Evolutionary conservation across 2,329 filamentous ascomycete species (phyloP).

Genomic region (Lasiodiplodia hormozganensis): DNA sequence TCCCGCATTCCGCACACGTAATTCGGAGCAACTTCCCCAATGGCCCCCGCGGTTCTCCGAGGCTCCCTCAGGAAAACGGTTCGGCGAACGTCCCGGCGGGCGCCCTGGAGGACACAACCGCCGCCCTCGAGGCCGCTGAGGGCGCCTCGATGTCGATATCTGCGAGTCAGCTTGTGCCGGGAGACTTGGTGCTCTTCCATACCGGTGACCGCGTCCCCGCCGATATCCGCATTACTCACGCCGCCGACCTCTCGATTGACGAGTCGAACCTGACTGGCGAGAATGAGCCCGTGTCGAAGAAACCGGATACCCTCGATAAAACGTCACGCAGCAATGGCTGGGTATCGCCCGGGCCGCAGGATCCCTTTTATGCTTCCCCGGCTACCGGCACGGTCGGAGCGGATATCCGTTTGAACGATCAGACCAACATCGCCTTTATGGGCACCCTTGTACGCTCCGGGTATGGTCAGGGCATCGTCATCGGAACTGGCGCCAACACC

Average conservation of each 20-base stretch:
- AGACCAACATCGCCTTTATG: conserved; percentile 97
- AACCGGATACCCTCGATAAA: conserved; percentile 64
- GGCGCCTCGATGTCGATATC: conserved; percentile 83
- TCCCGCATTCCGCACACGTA: conserved; percentile 95
- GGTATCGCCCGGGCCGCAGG: conserved; percentile 50
- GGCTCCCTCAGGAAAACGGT: conserved; percentile 10
- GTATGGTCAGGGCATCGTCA: conserved; percentile 95
- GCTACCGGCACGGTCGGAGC: conserved; percentile 66
- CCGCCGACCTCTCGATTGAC: conserved; percentile 90
- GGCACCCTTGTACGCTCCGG: conserved; percentile 94
- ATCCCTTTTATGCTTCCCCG: conserved; percentile 65
- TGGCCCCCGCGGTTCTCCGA: conserved; percentile 1
- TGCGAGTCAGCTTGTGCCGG: conserved; percentile 85
- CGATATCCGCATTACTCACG: conserved; percentile 91
- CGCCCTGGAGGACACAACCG: conserved; percentile 59
- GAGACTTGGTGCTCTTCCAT: conserved; percentile 91
- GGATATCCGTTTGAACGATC: conserved; percentile 73
- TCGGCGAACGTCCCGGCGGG: conserved; percentile 37
- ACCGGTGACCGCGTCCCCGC: conserved; percentile 96
- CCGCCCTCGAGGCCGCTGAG: conserved; percentile 70
- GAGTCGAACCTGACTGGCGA: conserved; percentile 97
- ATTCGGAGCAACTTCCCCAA: conserved; percentile 64
- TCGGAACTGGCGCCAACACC: conserved; percentile 90
- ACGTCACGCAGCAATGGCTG: not conserved
- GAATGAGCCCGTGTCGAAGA: conserved; percentile 88